These are phyloP conservation scores for Russula sp. DNA, from an alignment of 768 basidiomycete species.

Conservation along the genomic window DNA sequence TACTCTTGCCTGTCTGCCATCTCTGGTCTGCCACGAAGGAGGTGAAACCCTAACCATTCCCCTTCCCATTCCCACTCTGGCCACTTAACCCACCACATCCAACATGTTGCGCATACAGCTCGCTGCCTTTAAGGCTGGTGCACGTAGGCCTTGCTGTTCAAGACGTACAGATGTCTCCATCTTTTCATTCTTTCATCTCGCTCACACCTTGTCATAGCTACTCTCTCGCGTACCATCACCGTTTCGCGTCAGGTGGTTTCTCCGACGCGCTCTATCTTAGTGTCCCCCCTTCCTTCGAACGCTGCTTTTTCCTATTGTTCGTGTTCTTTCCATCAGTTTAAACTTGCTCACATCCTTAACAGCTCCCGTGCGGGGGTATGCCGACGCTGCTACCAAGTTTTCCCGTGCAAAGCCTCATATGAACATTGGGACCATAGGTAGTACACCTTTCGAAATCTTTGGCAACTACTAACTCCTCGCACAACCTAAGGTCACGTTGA, in stretches of 20 bases:
- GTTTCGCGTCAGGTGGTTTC: conserved; percentile 18
- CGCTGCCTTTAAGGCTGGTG: conserved; percentile 20
- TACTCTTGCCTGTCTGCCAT: conserved; percentile 71
- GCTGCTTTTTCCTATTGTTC: conserved; percentile 13
- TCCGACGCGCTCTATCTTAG: conserved; percentile 12
- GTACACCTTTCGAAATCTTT: conserved; percentile 18
- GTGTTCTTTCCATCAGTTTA: not conserved
- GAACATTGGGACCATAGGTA: conserved; percentile 94
- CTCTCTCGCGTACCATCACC: conserved; percentile 22
- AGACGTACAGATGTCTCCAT: conserved; percentile 8
- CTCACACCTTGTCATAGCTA: conserved; percentile 18
- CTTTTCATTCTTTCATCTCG: not conserved
- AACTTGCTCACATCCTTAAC: not conserved
- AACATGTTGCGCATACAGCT: conserved; percentile 27
- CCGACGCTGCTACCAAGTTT: conserved; percentile 59
- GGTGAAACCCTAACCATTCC: conserved; percentile 21
- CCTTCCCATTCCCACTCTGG: not conserved
- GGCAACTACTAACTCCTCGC: not conserved
- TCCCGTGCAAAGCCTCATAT: conserved; percentile 82
- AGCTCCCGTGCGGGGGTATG: conserved; percentile 69
- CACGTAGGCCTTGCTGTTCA: conserved; percentile 23
- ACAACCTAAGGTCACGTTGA: conserved; percentile 76
- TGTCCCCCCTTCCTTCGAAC: conserved; percentile 7
- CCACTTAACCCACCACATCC: conserved; percentile 3
- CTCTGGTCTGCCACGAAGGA: not conserved